These are phyloP conservation scores for Aspergillus fructus DNA, from an alignment of 2,329 filamentous ascomycete genomes.

Conservation along the genomic window DNA sequence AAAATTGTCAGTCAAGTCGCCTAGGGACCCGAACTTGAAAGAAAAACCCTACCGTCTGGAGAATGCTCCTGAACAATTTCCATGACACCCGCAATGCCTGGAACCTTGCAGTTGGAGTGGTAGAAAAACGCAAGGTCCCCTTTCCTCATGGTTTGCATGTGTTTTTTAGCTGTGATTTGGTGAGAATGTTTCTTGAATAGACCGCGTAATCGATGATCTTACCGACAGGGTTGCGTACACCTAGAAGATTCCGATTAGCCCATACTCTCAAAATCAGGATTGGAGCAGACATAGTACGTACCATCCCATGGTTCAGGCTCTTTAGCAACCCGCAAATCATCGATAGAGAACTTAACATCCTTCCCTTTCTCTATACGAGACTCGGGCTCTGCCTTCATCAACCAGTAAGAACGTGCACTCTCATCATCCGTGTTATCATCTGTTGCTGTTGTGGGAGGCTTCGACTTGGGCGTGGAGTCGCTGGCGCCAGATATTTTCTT, in stretches of 20 bases:
- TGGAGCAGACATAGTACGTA: slow-evolving; percentile 43
- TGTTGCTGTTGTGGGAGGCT: slow-evolving; percentile 13
- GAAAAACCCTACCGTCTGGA: slow-evolving; percentile 64
- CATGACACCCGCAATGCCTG: slow-evolving; percentile 84
- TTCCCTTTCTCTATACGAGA: slow-evolving; percentile 80
- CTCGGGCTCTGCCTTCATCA: slow-evolving; percentile 87
- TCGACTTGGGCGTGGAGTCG: slow-evolving; percentile 14
- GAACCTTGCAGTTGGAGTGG: slow-evolving; percentile 88
- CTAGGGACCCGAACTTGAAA: slow-evolving; percentile 16
- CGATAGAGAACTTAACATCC: slow-evolving; percentile 92
- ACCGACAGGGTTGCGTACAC: slow-evolving; percentile 47
- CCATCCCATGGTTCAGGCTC: slow-evolving; percentile 91
- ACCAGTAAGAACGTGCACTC: slow-evolving; percentile 61
- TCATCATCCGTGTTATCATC: slow-evolving; percentile 18
- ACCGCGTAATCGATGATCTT: slow-evolving; percentile 18
- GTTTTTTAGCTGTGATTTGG: slow-evolving; percentile 67
- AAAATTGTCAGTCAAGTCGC: slow-evolving; percentile 9
- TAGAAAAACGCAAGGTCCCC: slow-evolving; percentile 97
- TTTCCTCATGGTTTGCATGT: slow-evolving; percentile 85
- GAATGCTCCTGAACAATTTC: slow-evolving; percentile 83
- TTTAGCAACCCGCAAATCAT: slow-evolving; percentile 72
- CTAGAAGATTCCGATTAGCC: slow-evolving; percentile 24
- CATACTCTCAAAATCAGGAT: neutral
- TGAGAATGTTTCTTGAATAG: slow-evolving; percentile 16
- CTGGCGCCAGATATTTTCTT: slow-evolving; percentile 23